Base-by-base conservation (phyloP, 495 filamentous ascomycete genomes). In the Bacidia rubella region DNA sequence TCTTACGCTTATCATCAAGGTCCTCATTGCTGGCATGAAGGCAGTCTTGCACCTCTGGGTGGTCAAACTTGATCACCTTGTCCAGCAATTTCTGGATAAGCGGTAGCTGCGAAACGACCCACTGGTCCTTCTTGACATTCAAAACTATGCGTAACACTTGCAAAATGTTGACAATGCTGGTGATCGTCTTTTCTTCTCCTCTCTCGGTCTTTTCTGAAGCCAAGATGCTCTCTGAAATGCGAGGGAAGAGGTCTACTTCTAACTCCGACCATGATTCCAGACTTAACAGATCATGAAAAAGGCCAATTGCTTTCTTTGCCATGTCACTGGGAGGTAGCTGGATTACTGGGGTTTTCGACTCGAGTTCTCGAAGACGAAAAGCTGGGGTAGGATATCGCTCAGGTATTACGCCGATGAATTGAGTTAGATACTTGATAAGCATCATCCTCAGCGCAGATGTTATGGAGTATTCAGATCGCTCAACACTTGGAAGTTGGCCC, bases 261-360 rank as follows among this genome's bases (percentile, higher is more conserved):
- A 96, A 70, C 60, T 96, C 92, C 22, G 79, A 83, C 93, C 93
- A 99, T 63, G 85, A 93, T 19, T 82, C 78, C 19, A 87, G 84
- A 43, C 87, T 86, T 15, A 99, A 74, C 39, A 99, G 80, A 60
- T 87, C 86, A 57, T 85, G 75, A n/a, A 99, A 72, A 38, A 99
- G 74, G 2, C 78, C 65, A 49, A 96, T 71, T 0, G 89, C 84
- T 63, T 88, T 95, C 67, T 80, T 87, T 61, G 83, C 81, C 63
- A 94, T 82, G 17, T 96, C 92, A 11, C 78, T 79, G 5, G 75
- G 66, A 2, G 78, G 67, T 24, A 79, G 70, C 7, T 74, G 63
- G 2, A 72, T 67, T 20, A 70, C 68, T 24, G 68, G 66, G 27
- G 74, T 71, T 4, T 63, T 51, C 1, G 72, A 60, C 9, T 70